Base-by-base conservation (phyloP, 176 grass and related monocot species). In the Eragrostis nindensis region DNA sequence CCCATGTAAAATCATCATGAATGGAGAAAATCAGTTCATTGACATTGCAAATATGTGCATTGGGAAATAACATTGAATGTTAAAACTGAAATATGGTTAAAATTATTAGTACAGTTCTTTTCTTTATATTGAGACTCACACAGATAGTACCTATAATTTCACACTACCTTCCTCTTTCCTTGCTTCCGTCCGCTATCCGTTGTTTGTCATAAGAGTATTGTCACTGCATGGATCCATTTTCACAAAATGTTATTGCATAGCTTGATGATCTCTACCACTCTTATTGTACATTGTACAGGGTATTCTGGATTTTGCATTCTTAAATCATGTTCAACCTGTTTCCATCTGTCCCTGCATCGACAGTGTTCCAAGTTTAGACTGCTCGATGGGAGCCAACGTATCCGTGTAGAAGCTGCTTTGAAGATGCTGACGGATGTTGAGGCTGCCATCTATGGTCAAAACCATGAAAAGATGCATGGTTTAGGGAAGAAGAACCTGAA, bases 291-390 rank as follows among this genome's bases (percentile, higher is more conserved):
- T 42, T 22, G 44, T 62, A 44, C 68, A 82, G 68, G 80, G 80
- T 42, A 82, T 82, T 62, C 68, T 82, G 13, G 53, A 61, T 50
- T 7, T 42, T 22, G 67, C 80, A 64, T 82, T 82, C 80, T 47
- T 64, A 19, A 73, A 73, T 3, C 69, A 54, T 72, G 40, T 69
- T 59, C 16, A 39, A 12, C 55, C 18, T 45, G 8, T 82, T 49
- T n/a, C 67, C 53, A 62, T 21, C 29, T 77, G 74, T 4, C 3
- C 0, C 3, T 77, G 57, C 57, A 27, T 39, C 22, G 24, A 47
- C 3, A 18, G 1, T 5, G 25, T 30, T 9, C 7, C 36, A 25
- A 2, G 0, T n/a, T 2, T 8, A 59, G 12, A 4, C 1, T 42
- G 7, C 2, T n/a, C 2, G 14, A 45, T 29, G 24, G 40, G 12